phyloP scores from a whole-genome alignment of 139 green algal genomes.

The Chlorella sp. region DNA sequence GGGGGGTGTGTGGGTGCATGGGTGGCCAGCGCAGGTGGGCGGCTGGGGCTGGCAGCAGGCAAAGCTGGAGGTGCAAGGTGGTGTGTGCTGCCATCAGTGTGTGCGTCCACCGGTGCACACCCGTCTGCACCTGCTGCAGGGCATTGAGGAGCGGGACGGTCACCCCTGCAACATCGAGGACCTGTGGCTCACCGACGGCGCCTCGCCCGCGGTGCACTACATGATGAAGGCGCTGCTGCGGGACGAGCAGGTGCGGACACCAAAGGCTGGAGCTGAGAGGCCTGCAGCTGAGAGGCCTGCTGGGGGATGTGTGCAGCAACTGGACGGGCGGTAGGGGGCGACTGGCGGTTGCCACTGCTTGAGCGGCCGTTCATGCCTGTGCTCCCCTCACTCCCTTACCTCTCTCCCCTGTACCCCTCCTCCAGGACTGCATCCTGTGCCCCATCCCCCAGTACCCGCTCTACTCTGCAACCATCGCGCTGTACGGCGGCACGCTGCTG shows the following conservation, averaged over 20 bases:
- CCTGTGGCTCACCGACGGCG: slow-evolving; percentile 89
- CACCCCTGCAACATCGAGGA: slow-evolving; percentile 71
- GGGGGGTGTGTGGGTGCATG: too few relatives aligned
- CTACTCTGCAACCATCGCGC: slow-evolving; percentile 83
- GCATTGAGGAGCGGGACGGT: slow-evolving; percentile 83
- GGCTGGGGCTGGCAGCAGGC: too few relatives aligned
- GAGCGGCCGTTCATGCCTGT: too few relatives aligned
- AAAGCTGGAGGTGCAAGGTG: too few relatives aligned
- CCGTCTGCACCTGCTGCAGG: slow-evolving; percentile 62
- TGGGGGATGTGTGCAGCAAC: too few relatives aligned
- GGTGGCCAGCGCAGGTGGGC: too few relatives aligned
- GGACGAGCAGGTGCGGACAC: slow-evolving; percentile 39
- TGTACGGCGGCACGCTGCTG: slow-evolving; percentile 89
- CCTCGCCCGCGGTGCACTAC: slow-evolving; percentile 78
- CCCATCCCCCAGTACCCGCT: slow-evolving; percentile 92
- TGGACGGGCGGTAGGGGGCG: too few relatives aligned
- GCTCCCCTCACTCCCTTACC: neutral
- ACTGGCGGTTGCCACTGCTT: neutral
- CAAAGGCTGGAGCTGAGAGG: too few relatives aligned
- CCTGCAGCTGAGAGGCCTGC: too few relatives aligned
- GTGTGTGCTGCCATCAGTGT: too few relatives aligned
- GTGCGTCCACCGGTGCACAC: too few relatives aligned
- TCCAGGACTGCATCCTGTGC: slow-evolving; percentile 65
- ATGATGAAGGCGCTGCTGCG: slow-evolving; percentile 78
- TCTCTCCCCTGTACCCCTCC: neutral